These are phyloP conservation scores for Pseudogymnoascus sp. DNA, from an alignment of 2,329 filamentous ascomycete genomes.

Conservation along the genomic window DNA sequence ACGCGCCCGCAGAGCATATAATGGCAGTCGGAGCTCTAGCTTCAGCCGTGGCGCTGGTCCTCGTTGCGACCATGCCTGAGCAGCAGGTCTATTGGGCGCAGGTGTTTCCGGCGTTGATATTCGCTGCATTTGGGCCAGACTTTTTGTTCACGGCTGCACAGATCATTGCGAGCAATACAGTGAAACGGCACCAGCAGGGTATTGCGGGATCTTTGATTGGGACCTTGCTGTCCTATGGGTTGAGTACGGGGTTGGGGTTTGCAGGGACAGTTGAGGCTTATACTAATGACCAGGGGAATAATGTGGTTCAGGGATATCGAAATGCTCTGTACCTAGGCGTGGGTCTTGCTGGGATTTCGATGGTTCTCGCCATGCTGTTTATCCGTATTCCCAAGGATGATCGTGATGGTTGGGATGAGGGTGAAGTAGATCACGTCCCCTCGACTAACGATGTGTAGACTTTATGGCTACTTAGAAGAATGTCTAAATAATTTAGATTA, in stretches of 20 bases:
- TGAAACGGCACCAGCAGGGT: constrained; percentile 40
- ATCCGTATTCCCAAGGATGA: constrained; percentile 36
- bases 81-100: constrained; percentile 12
- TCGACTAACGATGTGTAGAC: not conserved
- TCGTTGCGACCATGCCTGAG: constrained; percentile 20
- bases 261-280: constrained; percentile 33
- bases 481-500: not conserved
- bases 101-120: constrained; percentile 11
- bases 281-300: constrained; percentile 14
- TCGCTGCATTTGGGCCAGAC: constrained; percentile 36
- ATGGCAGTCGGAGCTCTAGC: not conserved
- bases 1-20: not conserved
- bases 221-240: constrained; percentile 35
- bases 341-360: constrained; percentile 28
- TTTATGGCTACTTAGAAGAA: not conserved
- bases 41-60: constrained; percentile 10
- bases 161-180: constrained; percentile 45
- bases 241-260: constrained; percentile 36
- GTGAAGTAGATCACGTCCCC: not conserved
- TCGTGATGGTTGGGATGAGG: constrained; percentile 27
- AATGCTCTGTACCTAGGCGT: constrained; percentile 36
- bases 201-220: constrained; percentile 43
- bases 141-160: constrained; percentile 43
- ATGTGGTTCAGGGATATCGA: constrained; percentile 29
- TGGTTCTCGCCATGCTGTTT: constrained; percentile 31